Evolutionary conservation across 805 yeast species (phyloP), one percentile per base, ranked within the genome.

Genomic region (Candida sithepensis): DNA sequence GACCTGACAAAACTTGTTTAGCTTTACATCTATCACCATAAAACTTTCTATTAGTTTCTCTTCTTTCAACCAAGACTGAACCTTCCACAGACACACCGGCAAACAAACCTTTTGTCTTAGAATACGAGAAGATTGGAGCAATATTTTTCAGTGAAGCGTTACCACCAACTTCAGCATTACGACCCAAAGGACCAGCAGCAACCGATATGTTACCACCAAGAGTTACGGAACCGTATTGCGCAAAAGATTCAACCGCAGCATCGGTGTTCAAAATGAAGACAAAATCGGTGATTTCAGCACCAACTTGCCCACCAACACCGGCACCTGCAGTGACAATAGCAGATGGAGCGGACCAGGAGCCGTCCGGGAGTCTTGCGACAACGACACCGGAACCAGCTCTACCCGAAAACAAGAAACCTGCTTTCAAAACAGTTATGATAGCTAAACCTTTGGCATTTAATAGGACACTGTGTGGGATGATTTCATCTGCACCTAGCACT

Each of bases 11-110:
- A 60, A 92, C 87, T 63, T 76, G 75, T 66, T 88, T 81, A n/a
- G 97, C 96, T 50, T 94, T 90, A 65, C 96, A 86, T 55, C 78
- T 81, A 57, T 75, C 77, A 34, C 99, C 98, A 64, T 92, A 92
- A 63, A 92, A 92, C 69, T 92, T 92, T 61, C 96, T 77, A 68
- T 92, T 92, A 23, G 98, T 96, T 60, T 94, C 98, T 69, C 98
- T 81, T 72, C 99, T 85, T 69, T 94, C 99, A n/a, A 94, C 76
- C 49, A 94, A 81, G 14, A 92, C 96, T 1, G 97, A 90, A 26
- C 99, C 99, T 70, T 92, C 99, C 44, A 92, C 77, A 1, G 98
- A 92, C 18, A 92, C 95, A 62, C 99, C 99, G 0, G 99, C 99
- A 70, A 88, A 92, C 43, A 94, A 75, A 53, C 99, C 99, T 67